phyloP scores from a whole-genome alignment of 2,329 filamentous ascomycete species.

The Xylaria sp. region DNA sequence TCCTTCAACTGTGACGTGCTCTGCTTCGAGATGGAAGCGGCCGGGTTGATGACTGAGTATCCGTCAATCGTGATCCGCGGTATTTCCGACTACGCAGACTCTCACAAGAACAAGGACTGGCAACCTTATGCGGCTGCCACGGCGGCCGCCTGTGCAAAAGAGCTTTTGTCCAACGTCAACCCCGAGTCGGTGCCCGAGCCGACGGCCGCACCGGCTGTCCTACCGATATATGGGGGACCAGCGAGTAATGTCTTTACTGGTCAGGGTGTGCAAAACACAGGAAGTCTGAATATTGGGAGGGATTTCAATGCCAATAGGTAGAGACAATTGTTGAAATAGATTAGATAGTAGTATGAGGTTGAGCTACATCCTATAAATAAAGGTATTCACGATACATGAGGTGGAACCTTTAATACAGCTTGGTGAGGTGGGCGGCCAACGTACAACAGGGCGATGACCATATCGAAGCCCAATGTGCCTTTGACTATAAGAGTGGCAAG shows the following conservation, averaged over 20 bases:
- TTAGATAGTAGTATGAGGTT: too few species aligned
- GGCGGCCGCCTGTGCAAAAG: conserved; percentile 24
- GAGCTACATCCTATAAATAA: too few species aligned
- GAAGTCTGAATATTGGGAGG: background rate
- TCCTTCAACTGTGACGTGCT: conserved; percentile 2
- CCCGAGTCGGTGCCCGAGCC: conserved; percentile 7
- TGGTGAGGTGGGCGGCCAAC: too few species aligned
- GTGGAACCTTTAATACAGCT: too few species aligned
- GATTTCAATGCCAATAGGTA: background rate
- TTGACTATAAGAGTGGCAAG: too few species aligned
- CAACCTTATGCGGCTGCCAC: conserved; percentile 14
- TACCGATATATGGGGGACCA: background rate
- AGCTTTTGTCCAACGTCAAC: conserved; percentile 15
- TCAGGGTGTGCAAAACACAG: background rate
- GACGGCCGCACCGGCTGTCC: background rate
- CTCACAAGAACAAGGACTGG: conserved; percentile 18
- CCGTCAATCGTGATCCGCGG: conserved; percentile 15
- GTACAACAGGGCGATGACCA: too few species aligned
- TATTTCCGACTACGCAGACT: conserved; percentile 25
- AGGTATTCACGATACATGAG: too few species aligned
- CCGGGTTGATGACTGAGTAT: conserved; percentile 16
- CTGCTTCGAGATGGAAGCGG: conserved; percentile 30
- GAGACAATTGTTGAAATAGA: background rate
- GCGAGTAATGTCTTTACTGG: conserved; percentile 3
- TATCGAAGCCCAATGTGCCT: too few species aligned